These are phyloP conservation scores for Diacronema lutheri DNA, from an alignment of 78 protist genomes.

Conservation along the genomic window DNA sequence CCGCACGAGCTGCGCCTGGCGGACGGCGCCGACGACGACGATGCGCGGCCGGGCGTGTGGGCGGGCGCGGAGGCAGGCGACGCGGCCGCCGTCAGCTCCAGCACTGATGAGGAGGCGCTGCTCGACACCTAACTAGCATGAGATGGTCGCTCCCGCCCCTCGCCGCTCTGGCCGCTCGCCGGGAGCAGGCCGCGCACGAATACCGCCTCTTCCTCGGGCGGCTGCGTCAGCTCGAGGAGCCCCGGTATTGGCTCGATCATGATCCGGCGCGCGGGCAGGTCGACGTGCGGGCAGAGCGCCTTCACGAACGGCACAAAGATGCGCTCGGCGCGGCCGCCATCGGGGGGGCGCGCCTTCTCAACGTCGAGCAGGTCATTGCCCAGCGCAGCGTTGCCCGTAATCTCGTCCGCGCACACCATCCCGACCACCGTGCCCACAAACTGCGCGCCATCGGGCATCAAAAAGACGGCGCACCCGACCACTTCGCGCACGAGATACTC, in stretches of 20 bases:
- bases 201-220: not conserved
- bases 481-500: not conserved
- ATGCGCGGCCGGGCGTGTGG: too few relatives aligned
- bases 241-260: not conserved
- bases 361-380: slow-evolving; percentile 18
- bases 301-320: not conserved
- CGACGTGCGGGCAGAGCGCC: not conserved
- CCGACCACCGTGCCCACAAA: not conserved
- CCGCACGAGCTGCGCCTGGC: too few relatives aligned
- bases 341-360: too few relatives aligned
- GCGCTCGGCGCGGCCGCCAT: not conserved
- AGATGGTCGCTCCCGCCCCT: too few relatives aligned
- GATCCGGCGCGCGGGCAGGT: not conserved
- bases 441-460: not conserved
- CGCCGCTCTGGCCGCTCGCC: not conserved
- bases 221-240: not conserved
- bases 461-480: not conserved
- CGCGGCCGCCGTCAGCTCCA: too few relatives aligned
- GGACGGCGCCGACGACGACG: too few relatives aligned
- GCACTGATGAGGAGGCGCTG: too few relatives aligned
- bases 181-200: not conserved
- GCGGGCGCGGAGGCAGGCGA: too few relatives aligned
- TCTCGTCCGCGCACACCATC: not conserved
- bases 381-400: not conserved
- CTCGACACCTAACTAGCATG: too few relatives aligned